Evolutionary conservation across 768 basidiomycete genomes (phyloP), one percentile per base, ranked within the genome.

Genomic region (Panaeolus cyanescens): DNA sequence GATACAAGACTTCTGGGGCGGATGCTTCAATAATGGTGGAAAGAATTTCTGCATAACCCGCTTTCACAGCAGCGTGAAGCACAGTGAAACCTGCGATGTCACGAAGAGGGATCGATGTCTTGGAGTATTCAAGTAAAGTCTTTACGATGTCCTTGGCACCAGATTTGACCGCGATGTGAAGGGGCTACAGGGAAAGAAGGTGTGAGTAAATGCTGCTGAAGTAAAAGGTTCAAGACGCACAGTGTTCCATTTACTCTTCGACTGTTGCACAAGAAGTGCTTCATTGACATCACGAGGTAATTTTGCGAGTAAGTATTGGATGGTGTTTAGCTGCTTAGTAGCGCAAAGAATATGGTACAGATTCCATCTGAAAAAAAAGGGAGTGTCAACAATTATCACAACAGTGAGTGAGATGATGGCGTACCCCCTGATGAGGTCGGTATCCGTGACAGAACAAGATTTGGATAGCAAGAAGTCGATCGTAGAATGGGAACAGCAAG

Each of bases 401-500:
- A 15, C 19, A 22, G 12, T 7, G 30, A 13, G 19, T 50, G 55
- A 32, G 42, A 32, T 15, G 8, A n/a, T 55, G 30, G 70, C 77
- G 56, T 70, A 86, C 85, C 83, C 80, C 65, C 73, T 72, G 20
- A 65, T 64, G 8, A 69, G 59, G 63, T 85, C 83, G 3, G 64
- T 74, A n/a, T 80, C 80, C 5, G 71, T 68, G 4, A 82, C 75
- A 19, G 83, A 81, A 5, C 83, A 71, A 1, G 79, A 80, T 54
- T 78, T 80, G 10, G 75, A 73, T 6, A 87, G 69, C 45, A 88
- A 70, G 68, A 80, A 86, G 53, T 88, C 84, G 20, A 88, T 65
- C 13, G 84, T 58, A 2, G 73, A 71, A 0, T 68, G 55, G 13
- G 71, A 65, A 19, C 65, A 70, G 2, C 67, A 67, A n/a, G 54